These are phyloP conservation scores for Tremella fuciformis DNA, from an alignment of 768 basidiomycete genomes.

Conservation along the genomic window DNA sequence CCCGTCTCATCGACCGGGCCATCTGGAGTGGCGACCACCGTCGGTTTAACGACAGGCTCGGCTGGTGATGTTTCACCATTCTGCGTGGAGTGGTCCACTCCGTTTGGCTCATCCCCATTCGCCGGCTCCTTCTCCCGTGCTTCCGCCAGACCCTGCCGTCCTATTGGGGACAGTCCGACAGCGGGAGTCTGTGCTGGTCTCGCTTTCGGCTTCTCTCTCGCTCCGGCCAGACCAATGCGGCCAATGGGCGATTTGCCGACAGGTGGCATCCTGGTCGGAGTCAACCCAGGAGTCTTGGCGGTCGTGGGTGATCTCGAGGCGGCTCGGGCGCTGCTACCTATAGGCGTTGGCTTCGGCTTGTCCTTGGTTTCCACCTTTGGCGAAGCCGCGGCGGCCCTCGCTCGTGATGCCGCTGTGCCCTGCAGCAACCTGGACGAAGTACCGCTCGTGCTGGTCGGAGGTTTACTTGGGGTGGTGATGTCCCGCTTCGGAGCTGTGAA, in stretches of 20 bases:
- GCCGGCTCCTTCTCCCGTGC: not conserved
- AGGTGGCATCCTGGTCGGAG: constrained; percentile 10
- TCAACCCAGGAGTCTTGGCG: not conserved
- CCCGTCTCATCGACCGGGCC: no score
- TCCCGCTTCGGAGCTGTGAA: not conserved
- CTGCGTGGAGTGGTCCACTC: no score
- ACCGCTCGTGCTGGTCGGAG: not conserved
- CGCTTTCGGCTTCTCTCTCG: not conserved
- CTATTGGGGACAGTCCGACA: constrained; percentile 30
- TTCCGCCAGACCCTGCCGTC: constrained; percentile 30
- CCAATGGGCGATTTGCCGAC: constrained; percentile 32
- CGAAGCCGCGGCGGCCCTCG: constrained; percentile 19
- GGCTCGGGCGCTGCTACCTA: not conserved
- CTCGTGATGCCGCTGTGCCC: constrained; percentile 41
- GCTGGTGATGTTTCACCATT: no score
- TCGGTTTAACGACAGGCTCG: no score
- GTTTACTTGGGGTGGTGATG: not conserved
- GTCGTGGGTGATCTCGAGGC: constrained; percentile 8
- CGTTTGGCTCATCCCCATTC: no score
- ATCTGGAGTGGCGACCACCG: no score
- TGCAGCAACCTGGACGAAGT: constrained; percentile 31
- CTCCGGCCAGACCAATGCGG: constrained; percentile 30
- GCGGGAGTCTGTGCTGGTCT: constrained; percentile 11
- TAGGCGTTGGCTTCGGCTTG: not conserved
- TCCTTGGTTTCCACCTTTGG: not conserved